A percentile compares a stretch with the other conserved stretches of the same genome.
Conservation (phyloP, 2,329 filamentous ascomycete species). For the Immersiporthe knoxdaviesiana region DNA sequence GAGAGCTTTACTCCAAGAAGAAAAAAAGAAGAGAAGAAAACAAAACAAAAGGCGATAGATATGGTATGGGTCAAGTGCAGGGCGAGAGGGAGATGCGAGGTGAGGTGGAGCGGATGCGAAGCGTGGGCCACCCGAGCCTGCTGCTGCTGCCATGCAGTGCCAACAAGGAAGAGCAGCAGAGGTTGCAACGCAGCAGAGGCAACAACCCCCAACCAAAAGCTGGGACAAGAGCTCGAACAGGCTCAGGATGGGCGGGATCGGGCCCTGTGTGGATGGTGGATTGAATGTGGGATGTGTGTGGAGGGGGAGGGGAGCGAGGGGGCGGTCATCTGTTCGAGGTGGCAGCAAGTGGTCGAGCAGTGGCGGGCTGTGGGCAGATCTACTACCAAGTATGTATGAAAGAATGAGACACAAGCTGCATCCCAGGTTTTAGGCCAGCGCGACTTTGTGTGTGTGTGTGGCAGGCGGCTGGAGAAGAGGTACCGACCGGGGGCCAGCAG, state of each 20-base stretch:
- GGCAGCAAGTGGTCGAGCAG: slow-evolving; percentile 4
- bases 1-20: too few species aligned
- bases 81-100: neutral
- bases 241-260: neutral
- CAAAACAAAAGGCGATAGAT: slow-evolving; percentile 4
- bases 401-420: slow-evolving; percentile 11
- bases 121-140: neutral
- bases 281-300: slow-evolving; percentile 5
- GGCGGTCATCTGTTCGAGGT: slow-evolving; percentile 5
- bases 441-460: slow-evolving; percentile 3
- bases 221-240: neutral
- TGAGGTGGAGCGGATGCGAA: slow-evolving; percentile 6
- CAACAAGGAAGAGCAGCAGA: neutral
- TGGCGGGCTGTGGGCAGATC: slow-evolving; percentile 8
- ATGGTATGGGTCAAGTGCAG: neutral
- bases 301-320: too few species aligned
- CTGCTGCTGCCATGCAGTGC: neutral
- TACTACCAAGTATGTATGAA: too few species aligned
- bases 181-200: slow-evolving; percentile 5
- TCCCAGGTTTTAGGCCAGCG: slow-evolving; percentile 3
- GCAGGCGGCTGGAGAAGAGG: neutral
- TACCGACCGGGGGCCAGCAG: neutral
- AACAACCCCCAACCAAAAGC: neutral
- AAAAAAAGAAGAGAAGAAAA: neutral
- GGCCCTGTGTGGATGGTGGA: slow-evolving; percentile 3